Evolutionary conservation across 371 early-diverging fungal species (phyloP), one percentile per base, ranked within the genome.

Genomic region (Mucor velutinosus): DNA sequence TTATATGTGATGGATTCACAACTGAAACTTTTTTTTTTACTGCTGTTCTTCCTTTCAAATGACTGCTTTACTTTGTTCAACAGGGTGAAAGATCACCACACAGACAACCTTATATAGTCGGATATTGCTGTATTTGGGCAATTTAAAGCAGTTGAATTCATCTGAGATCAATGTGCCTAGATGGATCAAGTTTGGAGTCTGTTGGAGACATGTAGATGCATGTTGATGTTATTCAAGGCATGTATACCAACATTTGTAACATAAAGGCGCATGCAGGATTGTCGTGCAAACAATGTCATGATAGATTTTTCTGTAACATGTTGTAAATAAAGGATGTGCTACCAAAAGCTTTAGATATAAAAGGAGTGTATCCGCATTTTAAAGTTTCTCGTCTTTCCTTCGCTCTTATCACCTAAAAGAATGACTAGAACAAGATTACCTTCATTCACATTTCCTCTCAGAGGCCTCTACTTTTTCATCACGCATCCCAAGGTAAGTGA

Each of bases 401-500:
- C 25, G 62, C 56, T 51, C 45, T 47, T 62, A 47, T 25, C 57
- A 23, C 1, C 51, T 27, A 12, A 5, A 29, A 56, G 10, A 3
- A 41, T 66, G 53, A 55, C 70, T 10, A 7, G 5, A n/a, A 17
- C 21, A 51, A 51, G 8, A 23, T 10, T 51, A 7, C 51, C 51
- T 30, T 75, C 84, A 17, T 75, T 76, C 55, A 37, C 47, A 51
- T 83, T 75, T 53, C 84, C 84, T 27, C 61, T 74, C 29, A 68
- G 72, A 64, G 85, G 85, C 35, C 27, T 82, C 25, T 45, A 75
- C 15, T 84, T 74, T 62, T 76, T 84, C 25, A 53, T 84, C 12
- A 76, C 73, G 4, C 81, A 82, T 62, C 85, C 85, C 11, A 77
- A 79, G 75, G 78, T 77, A 75, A 17, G 15, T 51, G 23, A 3